These are phyloP conservation scores for Suillus occidentalis DNA, from an alignment of 768 basidiomycete genomes.

Conservation along the genomic window DNA sequence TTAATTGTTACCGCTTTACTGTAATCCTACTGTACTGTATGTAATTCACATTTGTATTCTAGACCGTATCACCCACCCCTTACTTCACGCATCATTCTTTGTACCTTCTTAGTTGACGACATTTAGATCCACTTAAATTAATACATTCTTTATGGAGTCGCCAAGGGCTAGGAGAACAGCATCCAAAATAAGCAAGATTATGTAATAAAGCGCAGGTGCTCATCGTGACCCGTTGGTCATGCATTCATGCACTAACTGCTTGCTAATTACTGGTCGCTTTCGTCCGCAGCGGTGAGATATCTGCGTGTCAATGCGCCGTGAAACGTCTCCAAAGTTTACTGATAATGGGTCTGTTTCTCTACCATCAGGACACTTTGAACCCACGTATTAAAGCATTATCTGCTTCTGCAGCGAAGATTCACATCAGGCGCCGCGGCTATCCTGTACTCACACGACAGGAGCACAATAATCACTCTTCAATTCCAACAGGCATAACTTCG, in stretches of 20 bases:
- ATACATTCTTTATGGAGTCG: neutral
- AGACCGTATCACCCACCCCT: neutral
- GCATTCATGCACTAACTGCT: neutral
- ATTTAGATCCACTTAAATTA: neutral
- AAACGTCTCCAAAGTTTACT: neutral
- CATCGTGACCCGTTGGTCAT: neutral
- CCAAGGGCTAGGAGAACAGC: neutral
- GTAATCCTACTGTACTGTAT: neutral
- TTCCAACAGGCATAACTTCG: neutral
- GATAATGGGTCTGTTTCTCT: neutral
- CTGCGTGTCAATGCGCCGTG: neutral
- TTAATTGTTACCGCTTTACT: neutral
- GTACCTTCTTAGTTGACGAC: neutral
- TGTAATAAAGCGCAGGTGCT: neutral
- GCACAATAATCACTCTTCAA: neutral
- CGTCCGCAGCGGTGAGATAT: constrained; percentile 4
- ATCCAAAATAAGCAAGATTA: constrained; percentile 2
- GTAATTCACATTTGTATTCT: neutral
- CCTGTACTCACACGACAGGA: constrained; percentile 2
- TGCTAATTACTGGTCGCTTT: neutral
- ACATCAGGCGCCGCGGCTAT: constrained; percentile 7
- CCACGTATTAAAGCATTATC: neutral
- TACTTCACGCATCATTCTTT: neutral
- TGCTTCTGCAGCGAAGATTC: constrained; percentile 16
- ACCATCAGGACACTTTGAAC: constrained; percentile 6